Base-by-base conservation (phyloP, 257 asterid genomes). In the Solanum piurae region DNA sequence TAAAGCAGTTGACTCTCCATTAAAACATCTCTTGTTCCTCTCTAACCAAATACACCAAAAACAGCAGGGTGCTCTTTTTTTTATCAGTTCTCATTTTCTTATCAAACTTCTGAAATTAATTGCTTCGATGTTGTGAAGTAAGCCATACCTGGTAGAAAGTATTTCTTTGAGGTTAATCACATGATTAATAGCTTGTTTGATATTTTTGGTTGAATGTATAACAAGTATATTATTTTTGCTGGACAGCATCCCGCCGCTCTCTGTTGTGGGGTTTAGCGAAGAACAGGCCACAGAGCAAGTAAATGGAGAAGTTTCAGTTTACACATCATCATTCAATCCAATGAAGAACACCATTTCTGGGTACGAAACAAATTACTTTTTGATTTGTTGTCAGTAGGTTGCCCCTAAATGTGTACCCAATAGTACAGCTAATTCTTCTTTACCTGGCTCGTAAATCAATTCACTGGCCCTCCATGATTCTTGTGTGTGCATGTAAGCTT, bases 261-360 rank as follows among this genome's bases (percentile, higher is more conserved):
- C 99, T 58, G 98, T 94, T 60, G 98, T 96, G 89, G 99, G 99
- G 80, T 93, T 92, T 16, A 94, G 97, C 84, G 98, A 97, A 91
- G 98, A 97, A 90, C 92, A 93, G 89, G 99, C 99, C 83, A 85
- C 92, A 87, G 98, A 95, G 93, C 90, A 94, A 91, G 93, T 94
- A 40, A 96, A 90, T 69, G 98, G 98, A 12, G 99, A 97, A 86
- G 36, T 93, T 87, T 91, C 90, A 92, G 90, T 97, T 86, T 97
- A 94, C 91, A 94, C 98, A 52, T 96, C 99, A 29, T 27, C 99
- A 27, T 97, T 97, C 88, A 97, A 96, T 90, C 99, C 99, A 75
- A 97, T 96, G 99, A 96, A 95, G 94, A 97, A 97, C 94, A 94
- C 98, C 29, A 92, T 97, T 80, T 97, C 99, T 27, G 98, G 99